A percentile compares a stretch with the other conserved stretches of the same genome.
phyloP scores from a whole-genome alignment of 2,329 filamentous ascomycete genomes.

The Rasamsonia emersonii region DNA sequence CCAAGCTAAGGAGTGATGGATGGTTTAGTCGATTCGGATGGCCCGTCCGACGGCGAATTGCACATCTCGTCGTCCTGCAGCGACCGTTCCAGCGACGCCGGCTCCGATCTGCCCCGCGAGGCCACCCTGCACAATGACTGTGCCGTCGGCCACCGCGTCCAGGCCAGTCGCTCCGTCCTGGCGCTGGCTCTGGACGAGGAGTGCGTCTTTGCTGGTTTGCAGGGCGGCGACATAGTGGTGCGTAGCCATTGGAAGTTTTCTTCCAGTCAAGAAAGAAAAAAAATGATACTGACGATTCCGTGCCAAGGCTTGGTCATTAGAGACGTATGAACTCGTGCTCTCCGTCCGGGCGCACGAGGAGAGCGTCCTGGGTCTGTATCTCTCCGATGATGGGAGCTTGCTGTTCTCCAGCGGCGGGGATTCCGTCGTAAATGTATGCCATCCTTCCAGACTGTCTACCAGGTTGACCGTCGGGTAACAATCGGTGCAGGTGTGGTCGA shows the following conservation, averaged over 20 bases:
- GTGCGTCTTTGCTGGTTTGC: constrained; percentile 83
- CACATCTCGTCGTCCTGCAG: constrained; percentile 25
- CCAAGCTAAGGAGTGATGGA: constrained; percentile 18
- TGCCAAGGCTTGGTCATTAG: constrained; percentile 70
- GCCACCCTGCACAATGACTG: constrained; percentile 21
- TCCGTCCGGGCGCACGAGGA: constrained; percentile 84
- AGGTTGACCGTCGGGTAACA: constrained; percentile 1
- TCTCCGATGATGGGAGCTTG: constrained; percentile 65
- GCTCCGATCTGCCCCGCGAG: constrained; percentile 3
- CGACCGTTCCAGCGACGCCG: constrained; percentile 10
- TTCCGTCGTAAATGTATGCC: constrained; percentile 72
- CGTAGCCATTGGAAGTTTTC: constrained; percentile 12
- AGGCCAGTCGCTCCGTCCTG: constrained; percentile 45
- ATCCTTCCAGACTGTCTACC: neutral
- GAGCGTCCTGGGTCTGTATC: constrained; percentile 75
- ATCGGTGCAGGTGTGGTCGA: constrained; percentile 64
- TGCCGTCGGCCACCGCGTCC: constrained; percentile 34
- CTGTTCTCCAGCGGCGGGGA: constrained; percentile 92
- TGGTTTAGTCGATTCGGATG: constrained; percentile 26
- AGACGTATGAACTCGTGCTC: constrained; percentile 71
- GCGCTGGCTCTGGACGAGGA: constrained; percentile 71
- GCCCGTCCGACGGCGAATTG: constrained; percentile 26
- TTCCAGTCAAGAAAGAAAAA: neutral
- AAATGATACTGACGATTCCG: neutral
- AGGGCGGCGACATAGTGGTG: constrained; percentile 83